Evolutionary conservation across 371 early-diverging fungal genomes (phyloP).

Genomic region (Mortierella sp.): DNA sequence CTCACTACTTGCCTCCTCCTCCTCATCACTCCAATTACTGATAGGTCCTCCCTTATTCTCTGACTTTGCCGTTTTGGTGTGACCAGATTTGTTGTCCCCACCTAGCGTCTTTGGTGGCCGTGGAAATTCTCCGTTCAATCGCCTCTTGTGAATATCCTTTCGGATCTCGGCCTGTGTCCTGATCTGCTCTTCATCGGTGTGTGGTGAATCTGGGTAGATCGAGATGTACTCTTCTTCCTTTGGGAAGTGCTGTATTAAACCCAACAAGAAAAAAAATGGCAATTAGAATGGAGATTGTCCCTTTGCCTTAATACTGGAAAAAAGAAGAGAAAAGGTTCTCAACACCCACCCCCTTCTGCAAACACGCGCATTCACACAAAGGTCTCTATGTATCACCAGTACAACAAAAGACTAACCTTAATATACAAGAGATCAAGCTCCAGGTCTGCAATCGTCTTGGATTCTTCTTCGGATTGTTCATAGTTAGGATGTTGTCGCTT

Average conservation of each 20-base stretch:
- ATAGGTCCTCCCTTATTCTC: constrained; percentile 24
- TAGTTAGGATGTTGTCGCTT: constrained; percentile 46
- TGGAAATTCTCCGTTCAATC: neutral
- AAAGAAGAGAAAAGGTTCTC: no score
- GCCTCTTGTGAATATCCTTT: constrained; percentile 16
- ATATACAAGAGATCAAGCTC: constrained; percentile 43
- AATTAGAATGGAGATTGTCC: no score
- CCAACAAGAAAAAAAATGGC: no score
- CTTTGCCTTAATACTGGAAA: no score
- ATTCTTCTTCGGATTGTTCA: constrained; percentile 25
- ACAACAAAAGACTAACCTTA: constrained; percentile 22
- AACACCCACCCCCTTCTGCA: no score
- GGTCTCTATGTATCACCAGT: no score
- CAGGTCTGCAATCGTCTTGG: constrained; percentile 26
- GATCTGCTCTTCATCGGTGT: constrained; percentile 21
- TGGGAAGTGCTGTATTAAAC: constrained; percentile 28
- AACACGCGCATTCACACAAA: no score
- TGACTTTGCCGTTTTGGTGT: neutral
- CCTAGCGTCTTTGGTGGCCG: constrained; percentile 8
- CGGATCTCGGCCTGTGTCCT: constrained; percentile 31
- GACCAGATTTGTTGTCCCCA: constrained; percentile 27
- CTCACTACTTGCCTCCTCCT: constrained; percentile 8
- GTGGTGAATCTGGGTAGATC: constrained; percentile 35
- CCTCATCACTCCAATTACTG: constrained; percentile 49
- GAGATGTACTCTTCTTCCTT: constrained; percentile 34